Percentiles rank a stretch among this genome's conserved stretches.
Evolutionary conservation across 2,329 filamentous ascomycete genomes (phyloP).

Genomic region (Fusarium ambrosium): DNA sequence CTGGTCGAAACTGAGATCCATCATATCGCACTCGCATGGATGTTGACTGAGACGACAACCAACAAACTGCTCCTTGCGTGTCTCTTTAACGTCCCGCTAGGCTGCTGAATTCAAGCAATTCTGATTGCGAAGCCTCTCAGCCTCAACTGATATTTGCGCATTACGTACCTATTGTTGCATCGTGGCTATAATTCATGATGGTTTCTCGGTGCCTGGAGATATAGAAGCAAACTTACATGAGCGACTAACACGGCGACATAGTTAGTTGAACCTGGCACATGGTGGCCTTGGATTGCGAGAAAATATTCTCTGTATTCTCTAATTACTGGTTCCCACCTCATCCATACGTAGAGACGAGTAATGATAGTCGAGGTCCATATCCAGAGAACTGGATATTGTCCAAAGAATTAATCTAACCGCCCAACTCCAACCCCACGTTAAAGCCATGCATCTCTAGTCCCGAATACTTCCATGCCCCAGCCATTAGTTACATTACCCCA

Average conservation of each 20-base stretch:
- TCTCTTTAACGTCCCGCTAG: neutral
- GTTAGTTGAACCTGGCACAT: neutral
- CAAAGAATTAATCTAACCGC: neutral
- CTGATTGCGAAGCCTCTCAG: neutral
- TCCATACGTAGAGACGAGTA: neutral
- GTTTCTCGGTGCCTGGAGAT: neutral
- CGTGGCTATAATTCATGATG: neutral
- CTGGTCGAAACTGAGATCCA: neutral
- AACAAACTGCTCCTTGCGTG: neutral
- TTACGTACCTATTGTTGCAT: neutral
- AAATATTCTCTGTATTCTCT: neutral
- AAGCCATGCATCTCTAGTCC: neutral
- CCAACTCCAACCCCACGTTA: neutral
- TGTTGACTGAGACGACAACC: neutral
- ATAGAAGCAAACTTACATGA: neutral
- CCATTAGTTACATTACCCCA: neutral
- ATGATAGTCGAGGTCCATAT: neutral
- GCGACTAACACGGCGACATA: neutral
- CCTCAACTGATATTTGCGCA: neutral
- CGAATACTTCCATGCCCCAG: neutral
- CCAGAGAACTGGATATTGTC: neutral
- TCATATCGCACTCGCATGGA: neutral
- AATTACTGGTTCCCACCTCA: neutral
- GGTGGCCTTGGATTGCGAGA: neutral
- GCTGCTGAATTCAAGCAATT: neutral